Evolutionary conservation across 257 asterid species (phyloP).

Genomic region (Solanum sejunctum): DNA sequence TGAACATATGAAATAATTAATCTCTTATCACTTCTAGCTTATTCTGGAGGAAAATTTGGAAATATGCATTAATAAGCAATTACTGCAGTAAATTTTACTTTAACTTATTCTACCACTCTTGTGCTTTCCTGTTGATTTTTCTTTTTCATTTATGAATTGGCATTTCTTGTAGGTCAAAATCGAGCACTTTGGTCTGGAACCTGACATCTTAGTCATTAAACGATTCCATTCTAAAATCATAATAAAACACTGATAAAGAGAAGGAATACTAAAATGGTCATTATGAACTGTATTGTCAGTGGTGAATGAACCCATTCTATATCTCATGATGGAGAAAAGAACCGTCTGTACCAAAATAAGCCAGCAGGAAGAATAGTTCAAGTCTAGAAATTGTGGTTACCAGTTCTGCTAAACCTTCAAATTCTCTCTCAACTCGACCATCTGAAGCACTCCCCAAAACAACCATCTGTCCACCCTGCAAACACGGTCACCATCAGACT

Average conservation of each 20-base stretch:
- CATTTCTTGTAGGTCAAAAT: background rate
- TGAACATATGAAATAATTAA: background rate
- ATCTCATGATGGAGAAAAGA: background rate
- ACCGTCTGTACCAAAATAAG: background rate
- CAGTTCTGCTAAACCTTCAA: constrained; percentile 62
- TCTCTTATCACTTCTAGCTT: background rate
- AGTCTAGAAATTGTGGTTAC: constrained; percentile 23
- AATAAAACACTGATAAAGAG: background rate
- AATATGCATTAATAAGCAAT: background rate
- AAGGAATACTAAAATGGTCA: background rate
- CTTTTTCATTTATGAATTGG: background rate
- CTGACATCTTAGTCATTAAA: background rate
- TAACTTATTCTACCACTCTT: background rate
- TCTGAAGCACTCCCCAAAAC: constrained; percentile 81
- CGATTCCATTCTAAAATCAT: background rate
- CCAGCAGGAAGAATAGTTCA: background rate
- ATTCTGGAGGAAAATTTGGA: background rate
- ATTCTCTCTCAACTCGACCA: constrained; percentile 68
- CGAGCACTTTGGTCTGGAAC: background rate
- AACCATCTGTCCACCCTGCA: constrained; percentile 79
- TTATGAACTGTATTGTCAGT: background rate
- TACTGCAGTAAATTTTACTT: background rate
- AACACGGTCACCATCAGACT: background rate
- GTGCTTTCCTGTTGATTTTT: background rate
- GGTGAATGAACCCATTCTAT: background rate